Percentiles rank a stretch among this genome's conserved stretches.
Evolutionary conservation across 768 basidiomycete genomes (phyloP).

Genomic region (Leucocoprinus leucothites): DNA sequence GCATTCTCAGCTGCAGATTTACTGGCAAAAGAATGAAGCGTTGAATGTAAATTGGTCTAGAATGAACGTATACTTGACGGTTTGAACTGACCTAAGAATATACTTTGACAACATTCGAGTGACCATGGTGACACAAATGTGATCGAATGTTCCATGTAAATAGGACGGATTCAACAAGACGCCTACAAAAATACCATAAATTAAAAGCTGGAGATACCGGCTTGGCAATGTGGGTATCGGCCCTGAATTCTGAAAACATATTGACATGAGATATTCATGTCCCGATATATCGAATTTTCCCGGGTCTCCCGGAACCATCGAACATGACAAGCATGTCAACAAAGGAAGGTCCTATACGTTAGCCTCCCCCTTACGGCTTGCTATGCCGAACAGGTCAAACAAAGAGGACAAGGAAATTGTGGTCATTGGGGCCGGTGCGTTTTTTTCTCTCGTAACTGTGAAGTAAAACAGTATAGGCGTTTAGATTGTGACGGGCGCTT

Average conservation of each 20-base stretch:
- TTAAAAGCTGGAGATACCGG: too few species aligned
- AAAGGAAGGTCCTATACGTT: too few species aligned
- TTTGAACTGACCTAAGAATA: too few species aligned
- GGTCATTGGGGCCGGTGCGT: neutral
- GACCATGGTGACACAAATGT: too few species aligned
- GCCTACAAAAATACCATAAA: too few species aligned
- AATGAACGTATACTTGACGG: neutral
- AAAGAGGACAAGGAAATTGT: neutral
- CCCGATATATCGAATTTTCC: neutral
- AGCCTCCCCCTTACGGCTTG: neutral
- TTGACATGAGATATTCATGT: neutral
- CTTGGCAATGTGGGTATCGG: too few species aligned
- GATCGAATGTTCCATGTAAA: neutral
- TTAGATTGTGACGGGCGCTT: neutral
- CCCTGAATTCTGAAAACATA: too few species aligned
- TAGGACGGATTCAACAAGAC: neutral
- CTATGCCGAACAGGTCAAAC: neutral
- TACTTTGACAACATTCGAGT: too few species aligned
- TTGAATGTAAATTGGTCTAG: neutral
- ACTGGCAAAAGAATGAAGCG: neutral
- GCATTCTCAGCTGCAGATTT: slow-evolving; percentile 7
- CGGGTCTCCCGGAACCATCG: neutral
- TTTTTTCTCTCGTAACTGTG: neutral
- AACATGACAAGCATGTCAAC: neutral
- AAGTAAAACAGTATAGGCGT: too few species aligned